Evolutionary conservation across 768 basidiomycete species (phyloP).

Genomic region (Boletus pseudopeckii): DNA sequence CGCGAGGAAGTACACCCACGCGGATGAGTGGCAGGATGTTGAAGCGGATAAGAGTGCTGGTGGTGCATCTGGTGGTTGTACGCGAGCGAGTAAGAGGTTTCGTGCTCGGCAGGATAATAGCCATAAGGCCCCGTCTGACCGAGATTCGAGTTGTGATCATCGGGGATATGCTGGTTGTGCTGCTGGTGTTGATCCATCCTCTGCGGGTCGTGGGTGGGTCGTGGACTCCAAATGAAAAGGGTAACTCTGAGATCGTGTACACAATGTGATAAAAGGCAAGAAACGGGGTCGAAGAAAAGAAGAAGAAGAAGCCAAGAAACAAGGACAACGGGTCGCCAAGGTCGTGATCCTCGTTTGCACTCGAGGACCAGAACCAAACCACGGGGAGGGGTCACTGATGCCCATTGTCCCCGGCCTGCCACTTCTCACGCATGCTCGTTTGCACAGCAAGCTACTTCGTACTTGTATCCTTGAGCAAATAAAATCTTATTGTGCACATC

Average conservation of each 20-base stretch:
- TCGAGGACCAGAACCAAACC: slow-evolving; percentile 28
- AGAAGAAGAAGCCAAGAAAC: slow-evolving; percentile 32
- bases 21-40: slow-evolving; percentile 58
- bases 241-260: slow-evolving; percentile 33
- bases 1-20: slow-evolving; percentile 61
- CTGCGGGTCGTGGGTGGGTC: slow-evolving; percentile 38
- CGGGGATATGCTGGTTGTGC: slow-evolving; percentile 45
- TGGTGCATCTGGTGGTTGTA: slow-evolving; percentile 48
- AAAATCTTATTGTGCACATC: neutral
- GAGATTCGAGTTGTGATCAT: slow-evolving; percentile 46
- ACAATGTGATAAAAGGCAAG: slow-evolving; percentile 32
- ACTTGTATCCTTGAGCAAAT: neutral
- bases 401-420: slow-evolving; percentile 12
- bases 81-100: slow-evolving; percentile 50
- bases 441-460: slow-evolving; percentile 1
- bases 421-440: slow-evolving; percentile 20
- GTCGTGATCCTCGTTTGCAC: slow-evolving; percentile 28
- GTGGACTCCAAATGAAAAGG: slow-evolving; percentile 36
- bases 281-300: slow-evolving; percentile 36
- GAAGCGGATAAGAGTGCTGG: slow-evolving; percentile 52
- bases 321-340: slow-evolving; percentile 26
- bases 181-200: slow-evolving; percentile 41
- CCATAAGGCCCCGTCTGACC: slow-evolving; percentile 40
- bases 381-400: neutral
- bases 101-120: slow-evolving; percentile 55